Conservation (phyloP, 192 early-diverging fungal genomes). For the Rhizophagus clarus region DNA sequence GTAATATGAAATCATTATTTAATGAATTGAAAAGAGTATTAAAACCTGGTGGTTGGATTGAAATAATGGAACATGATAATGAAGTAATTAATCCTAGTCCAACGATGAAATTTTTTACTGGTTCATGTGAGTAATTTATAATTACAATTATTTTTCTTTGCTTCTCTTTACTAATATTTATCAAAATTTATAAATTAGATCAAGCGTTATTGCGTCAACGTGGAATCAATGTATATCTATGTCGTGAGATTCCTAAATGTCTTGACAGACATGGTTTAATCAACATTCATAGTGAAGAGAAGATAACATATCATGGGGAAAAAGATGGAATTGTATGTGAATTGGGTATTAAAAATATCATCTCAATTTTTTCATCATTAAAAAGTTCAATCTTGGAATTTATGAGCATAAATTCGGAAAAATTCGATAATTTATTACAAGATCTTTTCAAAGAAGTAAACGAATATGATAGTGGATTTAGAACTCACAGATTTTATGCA, state of each 20-base stretch:
- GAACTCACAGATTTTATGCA: background rate
- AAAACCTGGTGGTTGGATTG: constrained; percentile 5
- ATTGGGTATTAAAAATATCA: background rate
- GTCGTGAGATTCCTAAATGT: background rate
- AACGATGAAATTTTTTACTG: background rate
- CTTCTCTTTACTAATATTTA: background rate
- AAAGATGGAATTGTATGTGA: background rate
- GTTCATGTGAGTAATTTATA: background rate
- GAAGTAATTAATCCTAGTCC: background rate
- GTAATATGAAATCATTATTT: background rate
- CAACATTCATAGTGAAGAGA: background rate
- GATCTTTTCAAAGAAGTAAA: background rate
- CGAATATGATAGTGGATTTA: background rate
- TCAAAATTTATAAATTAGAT: background rate
- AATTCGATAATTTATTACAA: background rate
- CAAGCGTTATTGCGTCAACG: background rate
- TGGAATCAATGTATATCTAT: background rate
- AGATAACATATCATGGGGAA: background rate
- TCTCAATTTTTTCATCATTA: background rate
- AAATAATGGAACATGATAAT: constrained; percentile 1
- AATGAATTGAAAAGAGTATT: background rate
- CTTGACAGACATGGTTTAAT: background rate
- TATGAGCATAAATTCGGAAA: background rate
- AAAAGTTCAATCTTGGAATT: background rate
- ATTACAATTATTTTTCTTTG: too few species aligned